These are phyloP conservation scores for Microascus cirrosus DNA, from an alignment of 2,329 filamentous ascomycete species.

Conservation along the genomic window DNA sequence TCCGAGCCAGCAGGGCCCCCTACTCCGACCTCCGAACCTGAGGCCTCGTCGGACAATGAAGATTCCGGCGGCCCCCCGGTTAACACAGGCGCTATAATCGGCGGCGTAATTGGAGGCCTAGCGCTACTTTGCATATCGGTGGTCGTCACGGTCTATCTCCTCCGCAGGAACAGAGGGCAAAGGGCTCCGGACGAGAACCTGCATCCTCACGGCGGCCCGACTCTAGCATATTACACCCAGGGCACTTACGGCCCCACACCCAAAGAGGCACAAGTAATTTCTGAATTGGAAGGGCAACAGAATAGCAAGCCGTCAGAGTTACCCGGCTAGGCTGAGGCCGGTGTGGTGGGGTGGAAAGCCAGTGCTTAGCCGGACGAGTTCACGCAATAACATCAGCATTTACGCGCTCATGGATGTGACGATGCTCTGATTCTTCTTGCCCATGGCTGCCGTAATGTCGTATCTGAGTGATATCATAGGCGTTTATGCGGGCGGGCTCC, in stretches of 20 bases:
- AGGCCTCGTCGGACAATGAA: background rate
- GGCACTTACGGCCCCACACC: background rate
- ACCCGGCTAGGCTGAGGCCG: background rate
- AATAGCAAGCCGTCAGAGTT: background rate
- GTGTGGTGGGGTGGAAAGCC: too few relatives aligned
- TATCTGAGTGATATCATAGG: too few relatives aligned
- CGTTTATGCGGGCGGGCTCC: too few relatives aligned
- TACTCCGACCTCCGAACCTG: background rate
- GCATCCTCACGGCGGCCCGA: background rate
- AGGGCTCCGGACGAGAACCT: background rate
- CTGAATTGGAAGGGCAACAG: background rate
- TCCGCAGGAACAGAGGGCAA: constrained; percentile 6
- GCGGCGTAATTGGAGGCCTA: constrained; percentile 21
- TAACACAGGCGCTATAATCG: constrained; percentile 19
- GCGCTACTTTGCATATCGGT: constrained; percentile 19
- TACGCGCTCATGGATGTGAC: too few relatives aligned
- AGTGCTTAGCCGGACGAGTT: too few relatives aligned
- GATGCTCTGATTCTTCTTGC: too few relatives aligned
- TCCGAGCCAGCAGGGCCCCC: background rate
- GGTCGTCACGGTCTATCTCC: constrained; percentile 10
- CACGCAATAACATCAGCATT: too few relatives aligned
- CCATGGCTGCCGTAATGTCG: too few relatives aligned
- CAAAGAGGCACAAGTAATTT: background rate
- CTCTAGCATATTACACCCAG: background rate
- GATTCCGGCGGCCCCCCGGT: constrained; percentile 6